Evolutionary conservation across 345 rosid species (phyloP).

Genomic region (Kernera saxatilis): DNA sequence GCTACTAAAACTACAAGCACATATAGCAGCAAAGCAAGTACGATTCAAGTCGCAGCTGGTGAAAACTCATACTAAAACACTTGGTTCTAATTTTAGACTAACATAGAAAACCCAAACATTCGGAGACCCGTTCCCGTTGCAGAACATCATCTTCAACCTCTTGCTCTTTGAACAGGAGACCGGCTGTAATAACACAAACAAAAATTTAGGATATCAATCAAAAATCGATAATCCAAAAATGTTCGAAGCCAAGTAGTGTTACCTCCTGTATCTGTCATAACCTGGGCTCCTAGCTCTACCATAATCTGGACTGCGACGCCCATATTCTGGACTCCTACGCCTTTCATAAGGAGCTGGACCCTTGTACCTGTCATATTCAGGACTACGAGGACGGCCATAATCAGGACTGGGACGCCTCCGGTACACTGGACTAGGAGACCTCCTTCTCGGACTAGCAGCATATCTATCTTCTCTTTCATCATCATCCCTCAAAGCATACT

Average conservation of each 20-base stretch:
- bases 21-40: background rate
- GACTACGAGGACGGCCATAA: constrained; percentile 69
- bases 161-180: constrained; percentile 59
- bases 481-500: constrained; percentile 83
- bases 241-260: background rate
- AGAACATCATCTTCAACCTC: constrained; percentile 30
- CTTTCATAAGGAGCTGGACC: constrained; percentile 53
- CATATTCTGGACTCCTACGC: constrained; percentile 73
- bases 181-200: constrained; percentile 39
- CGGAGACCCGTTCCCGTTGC: background rate
- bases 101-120: background rate
- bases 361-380: constrained; percentile 60
- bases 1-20: background rate
- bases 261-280: constrained; percentile 76
- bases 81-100: background rate
- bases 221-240: background rate
- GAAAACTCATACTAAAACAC: background rate
- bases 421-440: constrained; percentile 68
- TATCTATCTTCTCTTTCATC: constrained; percentile 57
- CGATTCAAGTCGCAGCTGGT: background rate
- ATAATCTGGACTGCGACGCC: constrained; percentile 75
- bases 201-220: background rate
- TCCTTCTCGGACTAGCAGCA: constrained; percentile 63
- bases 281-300: constrained; percentile 66
- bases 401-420: constrained; percentile 75